phyloP scores from a whole-genome alignment of 257 asterid genomes.

The Solanum etuberosum region DNA sequence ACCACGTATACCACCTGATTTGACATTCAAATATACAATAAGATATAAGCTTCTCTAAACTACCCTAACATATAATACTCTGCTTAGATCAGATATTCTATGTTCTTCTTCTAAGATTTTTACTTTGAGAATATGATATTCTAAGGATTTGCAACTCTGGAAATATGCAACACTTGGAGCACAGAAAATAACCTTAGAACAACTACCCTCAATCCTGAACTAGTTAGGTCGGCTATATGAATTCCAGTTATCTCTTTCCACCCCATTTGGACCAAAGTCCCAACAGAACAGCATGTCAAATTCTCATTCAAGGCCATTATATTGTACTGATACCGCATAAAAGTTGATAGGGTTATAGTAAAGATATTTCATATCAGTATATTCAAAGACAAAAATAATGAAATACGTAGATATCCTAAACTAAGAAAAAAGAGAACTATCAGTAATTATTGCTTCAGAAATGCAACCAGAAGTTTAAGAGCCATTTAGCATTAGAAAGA shows the following conservation, averaged over 20 bases:
- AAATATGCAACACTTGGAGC: background rate
- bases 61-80: background rate
- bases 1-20: constrained; percentile 90
- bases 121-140: background rate
- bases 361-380: background rate
- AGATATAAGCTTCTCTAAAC: background rate
- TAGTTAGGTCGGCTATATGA: background rate
- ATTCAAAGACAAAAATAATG: background rate
- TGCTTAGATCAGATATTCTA: background rate
- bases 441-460: background rate
- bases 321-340: background rate
- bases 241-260: background rate
- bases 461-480: background rate
- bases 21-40: background rate
- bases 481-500: background rate
- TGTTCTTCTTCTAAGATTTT: background rate
- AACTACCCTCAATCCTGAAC: background rate
- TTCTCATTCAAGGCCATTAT: background rate
- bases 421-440: background rate
- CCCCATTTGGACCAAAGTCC: background rate
- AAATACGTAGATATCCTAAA: background rate
- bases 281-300: background rate
- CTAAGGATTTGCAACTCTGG: background rate
- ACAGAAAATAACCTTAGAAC: background rate
- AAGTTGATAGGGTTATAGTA: background rate